These are phyloP conservation scores for Phalaenopsis hybrid DNA, from an alignment of 116 monocot species.

Conservation along the genomic window DNA sequence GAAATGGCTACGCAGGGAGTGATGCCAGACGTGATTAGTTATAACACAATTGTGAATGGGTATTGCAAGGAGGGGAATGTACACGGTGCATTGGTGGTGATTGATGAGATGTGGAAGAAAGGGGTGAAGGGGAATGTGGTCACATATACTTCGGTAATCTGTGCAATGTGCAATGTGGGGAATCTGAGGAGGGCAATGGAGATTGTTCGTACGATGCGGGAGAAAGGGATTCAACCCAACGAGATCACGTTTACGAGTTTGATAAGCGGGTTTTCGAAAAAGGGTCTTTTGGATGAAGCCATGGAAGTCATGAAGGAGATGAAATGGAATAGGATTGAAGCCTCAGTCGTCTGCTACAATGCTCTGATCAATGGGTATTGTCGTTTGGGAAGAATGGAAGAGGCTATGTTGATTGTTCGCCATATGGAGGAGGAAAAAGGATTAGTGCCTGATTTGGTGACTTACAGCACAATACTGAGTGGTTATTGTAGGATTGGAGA, in stretches of 20 bases:
- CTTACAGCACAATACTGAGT: conserved; percentile 41
- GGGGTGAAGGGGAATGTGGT: conserved; percentile 39
- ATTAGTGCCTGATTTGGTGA: conserved; percentile 34
- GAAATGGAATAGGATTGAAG: conserved; percentile 26
- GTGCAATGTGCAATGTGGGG: conserved; percentile 40
- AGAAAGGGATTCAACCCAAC: conserved; percentile 33
- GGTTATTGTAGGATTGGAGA: conserved; percentile 38
- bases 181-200: conserved; percentile 39
- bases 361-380: conserved; percentile 52
- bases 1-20: conserved; percentile 39
- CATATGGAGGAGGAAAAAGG: conserved; percentile 30
- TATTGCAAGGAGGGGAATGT: conserved; percentile 41
- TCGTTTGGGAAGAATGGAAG: conserved; percentile 28
- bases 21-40: conserved; percentile 33
- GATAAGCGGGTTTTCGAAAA: conserved; percentile 47
- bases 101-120: conserved; percentile 32
- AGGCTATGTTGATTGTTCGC: conserved; percentile 16
- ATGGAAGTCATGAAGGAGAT: conserved; percentile 40
- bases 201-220: conserved; percentile 31
- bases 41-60: conserved; percentile 46
- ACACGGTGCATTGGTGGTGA: conserved; percentile 35
- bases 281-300: conserved; percentile 45
- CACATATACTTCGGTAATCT: conserved; percentile 40
- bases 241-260: conserved; percentile 47
- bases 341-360: conserved; percentile 45